Base-by-base conservation (phyloP, 805 yeast genomes). In the Candida krabiensis region DNA sequence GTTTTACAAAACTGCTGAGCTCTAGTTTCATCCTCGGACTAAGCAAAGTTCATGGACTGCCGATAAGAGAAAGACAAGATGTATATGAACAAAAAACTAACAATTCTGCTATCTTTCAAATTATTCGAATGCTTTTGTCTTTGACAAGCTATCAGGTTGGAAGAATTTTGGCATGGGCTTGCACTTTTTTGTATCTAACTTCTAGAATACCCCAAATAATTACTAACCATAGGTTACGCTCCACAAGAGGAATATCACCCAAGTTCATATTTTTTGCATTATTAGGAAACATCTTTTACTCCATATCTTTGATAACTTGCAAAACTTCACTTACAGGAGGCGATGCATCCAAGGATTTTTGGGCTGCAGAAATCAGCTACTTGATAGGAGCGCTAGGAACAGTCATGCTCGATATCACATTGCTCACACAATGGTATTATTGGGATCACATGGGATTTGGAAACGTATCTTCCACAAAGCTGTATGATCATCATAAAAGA, bases 311-410 rank as follows among this genome's bases (percentile, higher is more conserved):
- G 12, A 33, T 70, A 11, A 65, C 77, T 1, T 71, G 73, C 38
- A 64, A 74, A 46, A 44, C 52, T 5, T 64, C 73, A 14, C 50
- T 73, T 14, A 44, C 53, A 39, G 67, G 67, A 1, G 67, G 67
- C 2, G 45, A 58, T 2, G 44, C 15, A 5, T 43, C 61, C 2
- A 55, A 49, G 26, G 68, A 69, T 33, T 64, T 76, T 35, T 79
- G 80, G 50, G 34, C 37, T 3, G 45, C 54, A 3, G 64, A 64
- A 37, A 28, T 61, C 13, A 57, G 66, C 45, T 77, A 74, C 50
- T 60, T 77, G 4, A 47, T 74, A 14, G 81, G 81, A 5, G 70
- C 79, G 22, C 43, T 75, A 2, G 80, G 81, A 6, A 76, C 82
- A 1, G 67, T 75, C 2, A 43, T 66, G 3, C 73, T 76, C 46